phyloP scores from a whole-genome alignment of 495 filamentous ascomycete genomes.

The Aspergillus olivimuriae region DNA sequence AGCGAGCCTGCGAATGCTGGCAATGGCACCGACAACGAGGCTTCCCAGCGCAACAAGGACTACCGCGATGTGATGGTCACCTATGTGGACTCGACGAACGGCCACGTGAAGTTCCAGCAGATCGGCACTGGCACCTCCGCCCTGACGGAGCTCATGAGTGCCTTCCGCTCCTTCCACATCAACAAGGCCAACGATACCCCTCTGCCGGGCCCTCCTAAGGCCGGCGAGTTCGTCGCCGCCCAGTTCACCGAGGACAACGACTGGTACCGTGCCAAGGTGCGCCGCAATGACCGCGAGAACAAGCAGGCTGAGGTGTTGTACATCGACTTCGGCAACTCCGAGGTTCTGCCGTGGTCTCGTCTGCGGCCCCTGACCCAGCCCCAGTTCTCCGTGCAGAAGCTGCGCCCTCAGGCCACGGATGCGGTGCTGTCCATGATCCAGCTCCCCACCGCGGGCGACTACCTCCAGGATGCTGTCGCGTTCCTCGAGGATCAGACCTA shows the following conservation, averaged over 20 bases:
- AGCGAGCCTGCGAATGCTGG: conserved; percentile 37
- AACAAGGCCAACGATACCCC: conserved; percentile 64
- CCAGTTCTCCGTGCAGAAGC: conserved; percentile 70
- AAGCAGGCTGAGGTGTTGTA: conserved; percentile 87
- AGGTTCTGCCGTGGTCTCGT: conserved; percentile 73
- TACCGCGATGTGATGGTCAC: conserved; percentile 92
- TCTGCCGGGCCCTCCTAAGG: conserved; percentile 73
- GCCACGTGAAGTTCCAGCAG: conserved; percentile 79
- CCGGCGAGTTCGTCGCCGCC: conserved; percentile 84
- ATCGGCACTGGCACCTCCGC: conserved; percentile 76
- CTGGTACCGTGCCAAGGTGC: conserved; percentile 91
- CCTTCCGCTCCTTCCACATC: conserved; percentile 82
- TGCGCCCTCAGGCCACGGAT: conserved; percentile 81
- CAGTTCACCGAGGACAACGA: conserved; percentile 79
- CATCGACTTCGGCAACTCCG: conserved; percentile 94
- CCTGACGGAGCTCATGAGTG: conserved; percentile 76
- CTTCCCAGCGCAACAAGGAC: conserved; percentile 60
- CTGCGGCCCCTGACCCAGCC: conserved; percentile 72
- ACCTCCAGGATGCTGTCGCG: conserved; percentile 68
- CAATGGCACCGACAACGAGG: conserved; percentile 43
- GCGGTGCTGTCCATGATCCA: conserved; percentile 84
- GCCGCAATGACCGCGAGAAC: conserved; percentile 83
- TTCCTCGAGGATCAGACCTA: conserved; percentile 62
- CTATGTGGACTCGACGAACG: conserved; percentile 66
- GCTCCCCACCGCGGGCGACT: conserved; percentile 71